Percentiles rank a stretch among this genome's conserved stretches.
Evolutionary conservation across 2,329 filamentous ascomycete species (phyloP).

Genomic region (Bisporella sp.): DNA sequence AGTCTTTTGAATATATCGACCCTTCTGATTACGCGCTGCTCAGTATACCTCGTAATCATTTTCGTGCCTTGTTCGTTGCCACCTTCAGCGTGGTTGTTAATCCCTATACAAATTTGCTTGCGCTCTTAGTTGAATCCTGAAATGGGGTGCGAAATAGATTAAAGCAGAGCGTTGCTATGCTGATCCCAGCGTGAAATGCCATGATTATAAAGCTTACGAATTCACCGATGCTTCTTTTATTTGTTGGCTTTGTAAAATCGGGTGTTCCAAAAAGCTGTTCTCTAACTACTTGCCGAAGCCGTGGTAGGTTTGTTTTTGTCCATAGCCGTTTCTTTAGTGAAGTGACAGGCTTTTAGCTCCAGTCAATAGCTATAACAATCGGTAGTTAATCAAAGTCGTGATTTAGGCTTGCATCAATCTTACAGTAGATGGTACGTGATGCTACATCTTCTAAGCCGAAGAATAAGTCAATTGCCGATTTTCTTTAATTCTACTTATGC

Average conservation of each 20-base stretch:
- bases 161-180: neutral
- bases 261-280: neutral
- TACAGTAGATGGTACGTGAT: slow-evolving; percentile 15
- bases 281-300: neutral
- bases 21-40: slow-evolving; percentile 1
- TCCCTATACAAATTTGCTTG: slow-evolving; percentile 2
- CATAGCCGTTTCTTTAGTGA: neutral
- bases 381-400: slow-evolving; percentile 9
- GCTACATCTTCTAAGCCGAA: slow-evolving; percentile 1
- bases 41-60: slow-evolving; percentile 1
- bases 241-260: neutral
- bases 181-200: slow-evolving; percentile 13
- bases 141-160: slow-evolving; percentile 1
- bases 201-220: slow-evolving; percentile 14
- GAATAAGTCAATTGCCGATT: slow-evolving; percentile 2
- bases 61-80: slow-evolving; percentile 1
- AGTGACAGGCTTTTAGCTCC: slow-evolving; percentile 11
- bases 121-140: slow-evolving; percentile 1
- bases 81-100: slow-evolving; percentile 1
- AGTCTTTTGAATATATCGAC: slow-evolving; percentile 2
- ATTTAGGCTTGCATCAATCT: slow-evolving; percentile 8
- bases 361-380: slow-evolving; percentile 12
- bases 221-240: slow-evolving; percentile 9
- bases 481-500: slow-evolving; percentile 1
- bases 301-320: neutral